These are phyloP conservation scores for Cryptosporidium parvum DNA, from an alignment of 169 alveolate genomes.

Conservation along the genomic window DNA sequence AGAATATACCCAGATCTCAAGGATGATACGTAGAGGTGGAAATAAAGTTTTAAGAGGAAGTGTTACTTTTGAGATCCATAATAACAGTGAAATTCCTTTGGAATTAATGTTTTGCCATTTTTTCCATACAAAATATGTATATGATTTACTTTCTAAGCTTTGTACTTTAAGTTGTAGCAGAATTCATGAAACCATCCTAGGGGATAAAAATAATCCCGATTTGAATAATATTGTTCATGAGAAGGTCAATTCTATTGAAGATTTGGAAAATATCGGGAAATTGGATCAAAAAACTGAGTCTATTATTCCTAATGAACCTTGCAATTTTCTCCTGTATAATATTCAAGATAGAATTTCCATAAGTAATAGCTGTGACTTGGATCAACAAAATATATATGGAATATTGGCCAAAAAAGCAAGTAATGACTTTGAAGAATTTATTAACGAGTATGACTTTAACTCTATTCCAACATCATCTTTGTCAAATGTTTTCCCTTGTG, in stretches of 20 bases:
- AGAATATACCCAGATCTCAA: constrained; percentile 60
- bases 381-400: constrained; percentile 11
- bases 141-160: constrained; percentile 51
- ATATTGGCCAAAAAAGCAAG: constrained; percentile 22
- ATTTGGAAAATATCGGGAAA: neutral
- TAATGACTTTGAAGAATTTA: constrained; percentile 49
- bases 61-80: constrained; percentile 46
- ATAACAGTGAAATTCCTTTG: neutral
- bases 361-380: constrained; percentile 18
- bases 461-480: constrained; percentile 59
- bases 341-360: constrained; percentile 22
- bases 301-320: constrained; percentile 34
- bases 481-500: constrained; percentile 48
- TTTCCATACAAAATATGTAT: constrained; percentile 61
- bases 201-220: constrained; percentile 3
- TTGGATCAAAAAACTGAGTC: neutral
- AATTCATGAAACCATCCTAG: constrained; percentile 25
- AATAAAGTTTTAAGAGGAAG: constrained; percentile 73
- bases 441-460: constrained; percentile 40
- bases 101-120: constrained; percentile 71
- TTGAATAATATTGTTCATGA: constrained; percentile 1
- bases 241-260: constrained; percentile 5
- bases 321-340: constrained; percentile 21
- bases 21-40: constrained; percentile 71
- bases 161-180: constrained; percentile 55